Evolutionary conservation across 805 yeast genomes (phyloP).

Genomic region (Ogataea sp.): DNA sequence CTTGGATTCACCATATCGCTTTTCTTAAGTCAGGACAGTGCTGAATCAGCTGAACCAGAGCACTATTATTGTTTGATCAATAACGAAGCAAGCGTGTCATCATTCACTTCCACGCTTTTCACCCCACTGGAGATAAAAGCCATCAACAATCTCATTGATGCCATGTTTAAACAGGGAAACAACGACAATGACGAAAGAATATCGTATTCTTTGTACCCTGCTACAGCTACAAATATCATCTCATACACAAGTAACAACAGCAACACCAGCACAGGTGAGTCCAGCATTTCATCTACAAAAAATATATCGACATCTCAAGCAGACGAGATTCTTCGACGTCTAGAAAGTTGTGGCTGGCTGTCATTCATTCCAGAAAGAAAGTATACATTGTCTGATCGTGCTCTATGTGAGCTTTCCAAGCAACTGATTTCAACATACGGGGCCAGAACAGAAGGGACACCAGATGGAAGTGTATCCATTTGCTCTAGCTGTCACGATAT

Average conservation of each 20-base stretch:
- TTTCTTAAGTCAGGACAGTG: conserved; percentile 21
- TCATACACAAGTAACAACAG: too few species aligned
- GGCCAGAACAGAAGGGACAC: conserved; percentile 12
- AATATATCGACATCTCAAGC: conserved; percentile 33
- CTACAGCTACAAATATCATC: conserved; percentile 27
- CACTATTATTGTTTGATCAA: conserved; percentile 33
- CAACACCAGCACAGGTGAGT: too few species aligned
- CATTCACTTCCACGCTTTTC: conserved; percentile 27
- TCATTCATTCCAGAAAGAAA: conserved; percentile 25
- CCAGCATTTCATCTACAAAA: too few species aligned
- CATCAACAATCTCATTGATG: conserved; percentile 38
- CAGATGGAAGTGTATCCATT: conserved; percentile 30
- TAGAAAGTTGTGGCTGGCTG: conserved; percentile 50
- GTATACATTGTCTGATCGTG: conserved; percentile 30
- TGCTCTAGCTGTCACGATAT: conserved; percentile 48
- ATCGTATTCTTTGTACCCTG: conserved; percentile 26
- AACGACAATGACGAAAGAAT: conserved; percentile 17
- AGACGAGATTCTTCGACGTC: conserved; percentile 26
- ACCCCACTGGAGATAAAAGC: conserved; percentile 32
- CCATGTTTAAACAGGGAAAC: conserved; percentile 26
- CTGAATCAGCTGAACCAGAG: conserved; percentile 22
- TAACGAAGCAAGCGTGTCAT: conserved; percentile 29
- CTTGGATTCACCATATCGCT: conserved; percentile 33
- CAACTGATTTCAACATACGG: conserved; percentile 39
- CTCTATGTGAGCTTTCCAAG: conserved; percentile 39